Evolutionary conservation across 306 rosid species (phyloP), one percentile per base, ranked within the genome.

Genomic region (Rosa multiflora): DNA sequence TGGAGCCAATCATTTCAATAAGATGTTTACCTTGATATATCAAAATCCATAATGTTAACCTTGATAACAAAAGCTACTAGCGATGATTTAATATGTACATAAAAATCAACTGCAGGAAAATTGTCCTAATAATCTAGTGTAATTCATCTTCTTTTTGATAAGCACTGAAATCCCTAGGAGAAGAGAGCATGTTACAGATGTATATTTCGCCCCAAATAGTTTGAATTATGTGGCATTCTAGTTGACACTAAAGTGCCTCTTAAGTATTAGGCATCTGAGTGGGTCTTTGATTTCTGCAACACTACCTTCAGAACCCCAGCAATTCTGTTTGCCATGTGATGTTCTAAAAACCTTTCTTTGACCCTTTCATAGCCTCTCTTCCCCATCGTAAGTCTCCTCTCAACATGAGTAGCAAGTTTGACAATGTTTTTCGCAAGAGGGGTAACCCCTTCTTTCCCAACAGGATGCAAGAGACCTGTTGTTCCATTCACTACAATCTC

Each of bases 341-440:
- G 89, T 87, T 95, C 96, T 61, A 90, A 64, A 81, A 95, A 92
- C 90, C 84, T 86, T 70, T 90, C 92, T 77, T 90, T 95, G 76
- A 93, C 98, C 84, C 91, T 90, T 73, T 87, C 86, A 8, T 88
- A 90, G 32, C 97, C 98, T 86, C 88, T 95, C 88, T 88, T 95
- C 82, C 96, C 99, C 87, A 95, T 89, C 0, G 99, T 95, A 23
- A 95, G 90, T 85, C 98, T 90, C 89, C 92, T 89, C 86, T 93
- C 97, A 37, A 93, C 97, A 67, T 90, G 94, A 61, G 88, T 89
- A 5, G 99, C 94, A 79, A 95, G 81, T 84, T 91, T 90, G 78
- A 95, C 96, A 11, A 95, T 92, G 83, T 93, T 91, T 44, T 84
- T 87, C 2, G 98, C 96, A 47, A 91, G 98, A 67, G 98, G 91